phyloP scores from a whole-genome alignment of 1,284 basidiomycete genomes.

The Pholiota adiposa region DNA sequence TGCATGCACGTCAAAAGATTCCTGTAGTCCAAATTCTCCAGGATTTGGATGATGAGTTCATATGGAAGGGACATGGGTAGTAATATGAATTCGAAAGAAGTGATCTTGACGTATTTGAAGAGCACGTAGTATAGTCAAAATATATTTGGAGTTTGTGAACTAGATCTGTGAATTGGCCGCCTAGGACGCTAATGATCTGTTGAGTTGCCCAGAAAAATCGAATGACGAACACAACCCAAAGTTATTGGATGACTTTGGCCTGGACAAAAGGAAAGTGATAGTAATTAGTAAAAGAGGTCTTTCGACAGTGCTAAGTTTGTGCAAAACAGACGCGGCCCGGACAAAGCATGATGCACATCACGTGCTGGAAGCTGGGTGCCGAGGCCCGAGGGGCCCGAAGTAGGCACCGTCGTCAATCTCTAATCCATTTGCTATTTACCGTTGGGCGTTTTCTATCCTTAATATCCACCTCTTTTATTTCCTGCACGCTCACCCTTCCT shows the following conservation, averaged over 20 bases:
- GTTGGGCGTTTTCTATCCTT: not conserved
- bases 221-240: too few species aligned
- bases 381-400: not conserved
- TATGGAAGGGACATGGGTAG: conserved; percentile 25
- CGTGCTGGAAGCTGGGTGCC: not conserved
- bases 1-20: conserved; percentile 44
- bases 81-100: too few species aligned
- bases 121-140: too few species aligned
- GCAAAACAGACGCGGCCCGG: not conserved
- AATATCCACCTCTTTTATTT: not conserved
- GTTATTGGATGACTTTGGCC: too few species aligned
- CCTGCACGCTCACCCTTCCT: not conserved
- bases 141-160: too few species aligned
- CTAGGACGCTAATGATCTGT: too few species aligned
- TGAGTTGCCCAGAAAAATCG: too few species aligned
- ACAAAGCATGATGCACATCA: not conserved
- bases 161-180: too few species aligned
- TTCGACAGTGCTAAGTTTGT: too few species aligned
- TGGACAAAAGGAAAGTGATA: too few species aligned
- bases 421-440: not conserved
- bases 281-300: too few species aligned
- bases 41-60: conserved; percentile 39
- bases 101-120: too few species aligned
- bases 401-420: not conserved
- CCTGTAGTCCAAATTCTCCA: conserved; percentile 36